A percentile compares a stretch with the other conserved stretches of the same genome.
Conservation (phyloP, 1,139 yeast genomes). For the Pichia sp. region DNA sequence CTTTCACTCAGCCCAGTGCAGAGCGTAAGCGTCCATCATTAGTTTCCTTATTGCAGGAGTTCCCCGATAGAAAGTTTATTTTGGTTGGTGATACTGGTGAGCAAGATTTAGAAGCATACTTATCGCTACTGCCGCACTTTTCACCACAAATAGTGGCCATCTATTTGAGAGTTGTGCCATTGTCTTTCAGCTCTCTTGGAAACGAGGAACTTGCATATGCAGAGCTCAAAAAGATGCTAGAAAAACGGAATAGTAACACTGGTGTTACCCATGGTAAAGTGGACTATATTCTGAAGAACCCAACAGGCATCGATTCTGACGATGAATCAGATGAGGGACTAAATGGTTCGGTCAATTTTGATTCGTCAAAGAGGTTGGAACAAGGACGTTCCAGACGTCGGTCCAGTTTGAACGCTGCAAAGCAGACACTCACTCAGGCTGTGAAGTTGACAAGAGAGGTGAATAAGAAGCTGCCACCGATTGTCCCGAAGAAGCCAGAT, state of each 20-base stretch:
- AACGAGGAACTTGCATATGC: constrained; percentile 37
- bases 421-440: background rate
- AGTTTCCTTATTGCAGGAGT: constrained; percentile 59
- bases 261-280: background rate
- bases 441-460: constrained; percentile 1
- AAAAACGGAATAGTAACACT: constrained; percentile 8
- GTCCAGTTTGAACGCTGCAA: constrained; percentile 9
- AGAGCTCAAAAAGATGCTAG: constrained; percentile 29
- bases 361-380: background rate
- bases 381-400: constrained; percentile 11
- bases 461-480: constrained; percentile 17
- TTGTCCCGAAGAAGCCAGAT: constrained; percentile 26
- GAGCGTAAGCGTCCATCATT: constrained; percentile 70
- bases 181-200: constrained; percentile 48
- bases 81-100: constrained; percentile 96
- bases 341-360: background rate
- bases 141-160: constrained; percentile 68
- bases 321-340: constrained; percentile 5
- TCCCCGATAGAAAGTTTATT: constrained; percentile 69
- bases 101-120: constrained; percentile 87
- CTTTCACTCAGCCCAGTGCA: constrained; percentile 80
- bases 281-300: constrained; percentile 7
- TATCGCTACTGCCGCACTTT: constrained; percentile 52
- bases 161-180: constrained; percentile 72
- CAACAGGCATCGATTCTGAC: constrained; percentile 15